Conservation (phyloP, 2,329 filamentous ascomycete genomes). For the Apiospora kogelbergensis region DNA sequence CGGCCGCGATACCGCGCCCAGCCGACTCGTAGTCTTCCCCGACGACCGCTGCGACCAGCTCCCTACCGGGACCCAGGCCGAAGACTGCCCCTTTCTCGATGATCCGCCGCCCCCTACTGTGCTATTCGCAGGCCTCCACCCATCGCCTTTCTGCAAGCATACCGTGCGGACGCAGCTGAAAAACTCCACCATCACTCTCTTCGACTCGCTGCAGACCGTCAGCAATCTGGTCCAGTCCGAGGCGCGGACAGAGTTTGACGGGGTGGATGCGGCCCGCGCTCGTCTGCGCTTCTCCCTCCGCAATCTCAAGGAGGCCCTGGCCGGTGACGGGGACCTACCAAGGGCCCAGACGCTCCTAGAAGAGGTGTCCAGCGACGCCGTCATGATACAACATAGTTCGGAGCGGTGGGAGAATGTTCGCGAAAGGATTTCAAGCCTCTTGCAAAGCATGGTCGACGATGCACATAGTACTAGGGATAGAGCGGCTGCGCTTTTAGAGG, state of each 20-base stretch:
- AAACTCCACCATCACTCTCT: not conserved
- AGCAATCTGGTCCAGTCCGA: not conserved
- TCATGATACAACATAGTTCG: not conserved
- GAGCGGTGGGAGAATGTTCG: not conserved
- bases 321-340: not conserved
- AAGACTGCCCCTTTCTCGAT: not conserved
- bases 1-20: not conserved
- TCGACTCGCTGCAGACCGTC: not conserved
- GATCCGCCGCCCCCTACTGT: not conserved
- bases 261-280: not conserved
- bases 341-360: not conserved
- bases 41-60: not conserved
- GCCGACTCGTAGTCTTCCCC: not conserved
- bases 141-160: not conserved
- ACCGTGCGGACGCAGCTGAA: not conserved
- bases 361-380: not conserved
- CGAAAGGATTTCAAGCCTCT: not conserved
- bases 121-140: not conserved
- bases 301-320: not conserved
- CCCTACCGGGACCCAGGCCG: not conserved
- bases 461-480: not conserved
- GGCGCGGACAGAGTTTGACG: not conserved
- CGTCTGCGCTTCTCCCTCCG: not conserved
- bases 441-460: not conserved
- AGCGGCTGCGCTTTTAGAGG: not conserved